Evolutionary conservation across 495 filamentous ascomycete genomes (phyloP), one percentile per base, ranked within the genome.

Genomic region (Chaetomidium leptoderma): DNA sequence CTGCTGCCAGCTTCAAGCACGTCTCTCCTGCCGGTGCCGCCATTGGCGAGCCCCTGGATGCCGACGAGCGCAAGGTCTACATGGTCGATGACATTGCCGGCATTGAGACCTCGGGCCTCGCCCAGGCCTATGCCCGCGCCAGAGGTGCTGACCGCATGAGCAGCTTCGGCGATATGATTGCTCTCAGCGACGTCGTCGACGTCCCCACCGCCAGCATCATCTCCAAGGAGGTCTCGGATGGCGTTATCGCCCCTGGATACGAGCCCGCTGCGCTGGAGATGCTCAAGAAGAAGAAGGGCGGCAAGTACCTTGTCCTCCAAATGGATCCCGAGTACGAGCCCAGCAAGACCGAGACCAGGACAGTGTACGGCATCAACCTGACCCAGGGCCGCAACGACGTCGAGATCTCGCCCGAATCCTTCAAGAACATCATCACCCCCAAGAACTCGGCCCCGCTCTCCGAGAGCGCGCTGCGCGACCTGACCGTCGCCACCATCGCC

Each of bases 1-100:
- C 93, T 26, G 95, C 93, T 19, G 92, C 93, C 48, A 95, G 89
- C 72, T 98, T 98, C 86, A 98, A 98, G 82, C 95, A 97, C 70
- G 93, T 97, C 37, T 97, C 95, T 5, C 93, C 93, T 8, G 93
- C 93, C 37, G 93, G 93, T 62, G 93, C 93, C 46, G 93, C 93
- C 53, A 91, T 98, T 66, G 93, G 92, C 59, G 81, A 91, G 23
- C 89, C 88, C 35, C 80, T 98, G 63, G 90, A 74, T 57, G 84
- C 90, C 50, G 85, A 87, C 51, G 93, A 98, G 80, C 84, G 87
- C 75, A 92, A 95, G 77, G 92, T 97, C 27, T 97, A 93, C 77
- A 96, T 98, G 83, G 95, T 97, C 29, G 90, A 95, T 59, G 95
- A 97, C 70, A 92, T 98, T 66, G 83, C 86, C 52, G 90, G 86